A percentile compares a stretch with the other conserved stretches of the same genome.
Conservation (phyloP, 2,329 filamentous ascomycete species). For the Aureobasidium leucospermi region DNA sequence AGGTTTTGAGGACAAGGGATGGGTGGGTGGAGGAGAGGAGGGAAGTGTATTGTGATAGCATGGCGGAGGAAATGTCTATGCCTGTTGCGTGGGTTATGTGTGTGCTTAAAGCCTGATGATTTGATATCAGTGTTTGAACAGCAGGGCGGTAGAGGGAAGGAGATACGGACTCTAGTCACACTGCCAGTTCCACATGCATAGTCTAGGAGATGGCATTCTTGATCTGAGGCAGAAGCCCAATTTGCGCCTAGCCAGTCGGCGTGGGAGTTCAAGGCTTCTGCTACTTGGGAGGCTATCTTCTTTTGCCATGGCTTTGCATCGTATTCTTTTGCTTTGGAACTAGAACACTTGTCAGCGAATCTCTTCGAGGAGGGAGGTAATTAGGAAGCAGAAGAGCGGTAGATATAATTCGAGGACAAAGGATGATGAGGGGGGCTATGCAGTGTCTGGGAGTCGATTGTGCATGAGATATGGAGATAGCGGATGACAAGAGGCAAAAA, state of each 20-base stretch:
- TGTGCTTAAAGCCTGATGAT: constrained; percentile 20
- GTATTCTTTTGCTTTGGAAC: constrained; percentile 26
- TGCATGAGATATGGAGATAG: too few species aligned
- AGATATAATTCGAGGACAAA: too few species aligned
- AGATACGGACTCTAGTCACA: constrained; percentile 19
- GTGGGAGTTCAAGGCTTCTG: constrained; percentile 22
- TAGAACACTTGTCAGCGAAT: constrained; percentile 15
- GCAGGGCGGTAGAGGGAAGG: background rate
- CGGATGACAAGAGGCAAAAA: too few species aligned
- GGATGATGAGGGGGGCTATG: too few species aligned
- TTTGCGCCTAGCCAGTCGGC: constrained; percentile 25
- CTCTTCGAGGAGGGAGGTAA: too few species aligned
- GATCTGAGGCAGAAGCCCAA: constrained; percentile 17
- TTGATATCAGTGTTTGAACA: background rate
- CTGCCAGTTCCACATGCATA: constrained; percentile 30
- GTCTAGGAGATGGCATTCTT: constrained; percentile 23
- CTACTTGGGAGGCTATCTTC: constrained; percentile 23
- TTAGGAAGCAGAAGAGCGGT: too few species aligned
- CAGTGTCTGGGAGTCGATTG: too few species aligned
- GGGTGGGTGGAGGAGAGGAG: constrained; percentile 13
- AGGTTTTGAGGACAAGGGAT: constrained; percentile 18
- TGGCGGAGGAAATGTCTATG: constrained; percentile 27
- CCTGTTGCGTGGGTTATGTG: constrained; percentile 25
- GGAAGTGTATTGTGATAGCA: constrained; percentile 27
- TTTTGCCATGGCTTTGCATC: constrained; percentile 27